Base-by-base conservation (phyloP, 1,284 basidiomycete genomes). In the Fomitopsis schrenkii region DNA sequence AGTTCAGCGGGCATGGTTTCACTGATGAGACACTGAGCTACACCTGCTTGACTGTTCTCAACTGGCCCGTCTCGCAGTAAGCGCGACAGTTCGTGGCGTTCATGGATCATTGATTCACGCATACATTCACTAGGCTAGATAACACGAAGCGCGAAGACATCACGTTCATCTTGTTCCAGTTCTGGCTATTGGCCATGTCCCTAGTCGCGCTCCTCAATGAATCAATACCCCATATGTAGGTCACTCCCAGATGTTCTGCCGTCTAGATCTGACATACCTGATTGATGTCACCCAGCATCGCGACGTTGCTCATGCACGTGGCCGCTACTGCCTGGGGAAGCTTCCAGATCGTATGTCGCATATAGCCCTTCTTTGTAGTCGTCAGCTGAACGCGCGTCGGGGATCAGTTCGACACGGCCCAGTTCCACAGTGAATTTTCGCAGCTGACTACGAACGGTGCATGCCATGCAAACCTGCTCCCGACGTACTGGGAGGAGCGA, bases 121-220 rank as follows among this genome's bases (percentile, higher is more conserved):
- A 19, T 30, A 35, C 17, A n/a, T 7, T 1, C 28, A 8, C 5
- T 30, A 91, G 90, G 36, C 78, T 92, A 57, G 76, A 77, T 59
- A 83, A 91, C 69, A 90, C 88, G 22, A 84, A 90, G 69, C 86
- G 91, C 28, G 90, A 92, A 70, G 91, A 93, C 68, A 75, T 90
- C 62, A 81, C 87, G 15, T 91, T 92, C 71, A 86, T 92, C 55
- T 80, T 80, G 10, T 93, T 92, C 76, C 89, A 92, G 66, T 76
- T 90, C 60, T 93, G 91, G 91, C 84, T 91, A 1, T 76, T 93
- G 26, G 89, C 87, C 41, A 89, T 93, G 86, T 91, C 90, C 4
- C 66, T 89, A 44, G 87, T 91, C 52, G 91, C 90, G 5, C 74
- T 93, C 53, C 73, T 91, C 58, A 91, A 93, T 70, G 90, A 93